phyloP scores from a whole-genome alignment of 192 early-diverging fungal species.

The Cladochytrium replicatum region DNA sequence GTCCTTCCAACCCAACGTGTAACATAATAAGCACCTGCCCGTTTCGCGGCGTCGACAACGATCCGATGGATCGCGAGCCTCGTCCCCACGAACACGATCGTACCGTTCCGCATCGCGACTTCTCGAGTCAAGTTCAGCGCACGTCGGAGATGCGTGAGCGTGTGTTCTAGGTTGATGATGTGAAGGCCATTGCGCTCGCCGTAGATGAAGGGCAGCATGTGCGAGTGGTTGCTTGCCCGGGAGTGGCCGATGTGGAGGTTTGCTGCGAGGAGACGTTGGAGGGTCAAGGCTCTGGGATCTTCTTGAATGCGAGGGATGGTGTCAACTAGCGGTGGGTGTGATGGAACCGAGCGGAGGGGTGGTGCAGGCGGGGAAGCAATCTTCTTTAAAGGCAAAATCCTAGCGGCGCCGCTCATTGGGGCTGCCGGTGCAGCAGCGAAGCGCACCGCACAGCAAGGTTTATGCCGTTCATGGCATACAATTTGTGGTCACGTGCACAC shows the following conservation, averaged over 20 bases:
- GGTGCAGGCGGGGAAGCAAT: too few relatives aligned
- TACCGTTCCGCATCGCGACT: conserved; percentile 68
- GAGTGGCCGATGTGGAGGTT: conserved; percentile 86
- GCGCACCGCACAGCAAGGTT: too few relatives aligned
- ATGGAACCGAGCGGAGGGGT: too few relatives aligned
- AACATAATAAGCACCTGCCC: conserved; percentile 66
- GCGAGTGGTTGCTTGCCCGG: conserved; percentile 63
- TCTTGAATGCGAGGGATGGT: too few relatives aligned
- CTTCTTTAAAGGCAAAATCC: too few relatives aligned
- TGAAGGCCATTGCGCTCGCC: conserved; percentile 80
- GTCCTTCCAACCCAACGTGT: conserved; percentile 81
- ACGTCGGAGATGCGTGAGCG: conserved; percentile 69
- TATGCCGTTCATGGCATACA: too few relatives aligned
- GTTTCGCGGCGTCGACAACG: conserved; percentile 70
- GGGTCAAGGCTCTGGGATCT: too few relatives aligned
- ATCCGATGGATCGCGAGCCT: conserved; percentile 50
- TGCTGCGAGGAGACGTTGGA: conserved; percentile 65
- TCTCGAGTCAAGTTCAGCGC: conserved; percentile 62
- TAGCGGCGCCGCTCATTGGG: too few relatives aligned
- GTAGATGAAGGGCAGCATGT: conserved; percentile 78
- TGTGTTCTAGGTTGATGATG: conserved; percentile 91
- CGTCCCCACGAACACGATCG: conserved; percentile 78
- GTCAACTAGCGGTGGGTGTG: too few relatives aligned
- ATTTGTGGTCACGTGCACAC: too few relatives aligned
- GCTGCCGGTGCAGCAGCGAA: too few relatives aligned